Conservation (phyloP, 768 basidiomycete genomes). For the Lactarius evosmus region DNA sequence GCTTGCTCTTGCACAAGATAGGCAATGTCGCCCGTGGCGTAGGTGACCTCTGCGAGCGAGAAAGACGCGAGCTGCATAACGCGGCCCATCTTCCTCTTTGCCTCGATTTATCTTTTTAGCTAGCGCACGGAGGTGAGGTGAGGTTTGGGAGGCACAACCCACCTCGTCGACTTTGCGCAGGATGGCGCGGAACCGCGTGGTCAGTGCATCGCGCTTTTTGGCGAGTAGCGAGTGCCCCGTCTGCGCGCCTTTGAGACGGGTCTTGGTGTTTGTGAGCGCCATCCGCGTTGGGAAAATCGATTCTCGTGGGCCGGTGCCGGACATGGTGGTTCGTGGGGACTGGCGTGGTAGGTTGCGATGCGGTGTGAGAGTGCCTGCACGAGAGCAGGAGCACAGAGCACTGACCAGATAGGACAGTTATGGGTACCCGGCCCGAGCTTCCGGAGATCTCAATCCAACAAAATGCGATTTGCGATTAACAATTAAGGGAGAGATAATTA, state of each 20-base stretch:
- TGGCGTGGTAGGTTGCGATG: background rate
- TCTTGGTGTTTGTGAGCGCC: slow-evolving; percentile 92
- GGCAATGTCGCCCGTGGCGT: slow-evolving; percentile 94
- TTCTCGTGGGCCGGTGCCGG: slow-evolving; percentile 85
- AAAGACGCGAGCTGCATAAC: slow-evolving; percentile 99
- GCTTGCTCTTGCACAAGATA: slow-evolving; percentile 98
- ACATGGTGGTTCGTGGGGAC: slow-evolving; percentile 52
- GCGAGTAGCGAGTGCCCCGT: slow-evolving; percentile 94
- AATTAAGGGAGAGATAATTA: too few species aligned
- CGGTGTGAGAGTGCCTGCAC: background rate
- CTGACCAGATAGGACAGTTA: background rate
- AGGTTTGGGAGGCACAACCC: background rate
- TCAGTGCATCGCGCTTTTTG: slow-evolving; percentile 97
- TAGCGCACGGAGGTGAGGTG: too few species aligned
- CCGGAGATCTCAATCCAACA: background rate
- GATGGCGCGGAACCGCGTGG: slow-evolving; percentile 91
- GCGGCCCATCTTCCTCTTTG: slow-evolving; percentile 97
- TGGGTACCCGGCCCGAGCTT: slow-evolving; percentile 6
- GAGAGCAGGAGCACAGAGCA: background rate
- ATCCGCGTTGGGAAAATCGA: slow-evolving; percentile 96
- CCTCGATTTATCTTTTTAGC: slow-evolving; percentile 45
- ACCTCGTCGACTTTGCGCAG: slow-evolving; percentile 98
- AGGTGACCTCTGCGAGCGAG: slow-evolving; percentile 98
- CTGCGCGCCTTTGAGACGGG: slow-evolving; percentile 86
- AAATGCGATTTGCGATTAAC: too few species aligned